Evolutionary conservation across 2,329 filamentous ascomycete species (phyloP).

Genomic region (Aphanocladium album): DNA sequence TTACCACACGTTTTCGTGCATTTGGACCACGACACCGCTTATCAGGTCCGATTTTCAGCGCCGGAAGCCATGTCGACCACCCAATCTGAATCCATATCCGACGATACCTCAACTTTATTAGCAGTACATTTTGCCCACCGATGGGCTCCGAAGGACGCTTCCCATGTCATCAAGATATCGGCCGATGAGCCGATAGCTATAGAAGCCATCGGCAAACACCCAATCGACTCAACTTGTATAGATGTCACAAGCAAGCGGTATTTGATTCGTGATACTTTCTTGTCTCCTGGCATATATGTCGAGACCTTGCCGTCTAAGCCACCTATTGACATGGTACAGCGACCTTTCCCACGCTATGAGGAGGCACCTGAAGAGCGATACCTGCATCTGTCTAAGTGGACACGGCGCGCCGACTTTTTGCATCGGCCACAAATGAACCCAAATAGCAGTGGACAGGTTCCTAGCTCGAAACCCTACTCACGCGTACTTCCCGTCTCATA

Average conservation of each 20-base stretch:
- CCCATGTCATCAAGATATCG: constrained; percentile 40
- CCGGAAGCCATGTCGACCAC: constrained; percentile 17
- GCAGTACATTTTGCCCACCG: constrained; percentile 43
- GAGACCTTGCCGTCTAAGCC: constrained; percentile 41
- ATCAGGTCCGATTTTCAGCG: constrained; percentile 25
- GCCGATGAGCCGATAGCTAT: constrained; percentile 21
- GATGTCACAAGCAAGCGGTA: constrained; percentile 18
- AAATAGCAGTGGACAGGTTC: constrained; percentile 11
- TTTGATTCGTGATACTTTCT: constrained; percentile 36
- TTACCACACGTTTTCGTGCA: constrained; percentile 35
- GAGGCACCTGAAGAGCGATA: constrained; percentile 43
- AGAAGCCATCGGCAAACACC: constrained; percentile 25
- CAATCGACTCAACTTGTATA: constrained; percentile 23
- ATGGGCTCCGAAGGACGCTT: constrained; percentile 31
- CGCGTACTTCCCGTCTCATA: constrained; percentile 39
- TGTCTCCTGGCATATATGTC: constrained; percentile 37
- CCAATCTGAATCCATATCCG: constrained; percentile 19
- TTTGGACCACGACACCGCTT: constrained; percentile 31
- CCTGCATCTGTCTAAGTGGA: constrained; percentile 43
- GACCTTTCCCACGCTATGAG: constrained; percentile 30
- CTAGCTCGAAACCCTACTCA: constrained; percentile 37
- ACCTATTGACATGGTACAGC: constrained; percentile 31
- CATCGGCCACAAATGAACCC: constrained; percentile 28
- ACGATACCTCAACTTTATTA: constrained; percentile 43
- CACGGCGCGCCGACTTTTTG: constrained; percentile 55